These are phyloP conservation scores for Entomortierella chlamydospora DNA, from an alignment of 192 early-diverging fungal genomes.

Conservation along the genomic window DNA sequence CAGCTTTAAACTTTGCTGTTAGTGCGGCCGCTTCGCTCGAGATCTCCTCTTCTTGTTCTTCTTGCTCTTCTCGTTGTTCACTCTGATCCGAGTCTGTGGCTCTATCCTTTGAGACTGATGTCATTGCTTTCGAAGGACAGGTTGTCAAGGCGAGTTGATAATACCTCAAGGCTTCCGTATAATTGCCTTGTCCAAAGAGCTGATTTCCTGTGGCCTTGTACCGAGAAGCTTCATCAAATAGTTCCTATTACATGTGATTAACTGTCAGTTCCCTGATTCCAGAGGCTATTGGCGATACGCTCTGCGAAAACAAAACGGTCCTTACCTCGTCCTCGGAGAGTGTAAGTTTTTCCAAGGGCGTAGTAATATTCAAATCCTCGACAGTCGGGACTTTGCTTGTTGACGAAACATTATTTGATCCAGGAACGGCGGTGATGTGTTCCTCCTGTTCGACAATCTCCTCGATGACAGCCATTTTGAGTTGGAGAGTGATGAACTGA, in stretches of 20 bases:
- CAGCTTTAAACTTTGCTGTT: slow-evolving; percentile 28
- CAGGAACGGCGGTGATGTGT: background rate
- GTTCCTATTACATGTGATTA: slow-evolving; percentile 25
- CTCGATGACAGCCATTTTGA: slow-evolving; percentile 55
- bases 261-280: background rate
- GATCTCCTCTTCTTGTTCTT: slow-evolving; percentile 20
- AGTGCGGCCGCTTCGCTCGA: background rate
- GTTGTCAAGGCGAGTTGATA: slow-evolving; percentile 60
- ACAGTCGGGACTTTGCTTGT: slow-evolving; percentile 8
- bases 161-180: slow-evolving; percentile 53
- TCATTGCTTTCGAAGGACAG: slow-evolving; percentile 44
- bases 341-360: slow-evolving; percentile 32
- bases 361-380: slow-evolving; percentile 24
- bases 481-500: background rate
- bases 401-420: background rate
- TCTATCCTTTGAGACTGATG: background rate
- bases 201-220: slow-evolving; percentile 62
- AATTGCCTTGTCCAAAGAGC: slow-evolving; percentile 57
- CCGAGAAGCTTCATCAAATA: slow-evolving; percentile 58
- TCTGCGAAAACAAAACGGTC: background rate
- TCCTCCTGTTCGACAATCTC: slow-evolving; percentile 45
- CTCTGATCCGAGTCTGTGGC: slow-evolving; percentile 1
- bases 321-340: slow-evolving; percentile 54
- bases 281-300: background rate
- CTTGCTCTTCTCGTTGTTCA: background rate